These are phyloP conservation scores for Populus davidiana DNA, from an alignment of 345 rosid genomes.

Conservation along the genomic window DNA sequence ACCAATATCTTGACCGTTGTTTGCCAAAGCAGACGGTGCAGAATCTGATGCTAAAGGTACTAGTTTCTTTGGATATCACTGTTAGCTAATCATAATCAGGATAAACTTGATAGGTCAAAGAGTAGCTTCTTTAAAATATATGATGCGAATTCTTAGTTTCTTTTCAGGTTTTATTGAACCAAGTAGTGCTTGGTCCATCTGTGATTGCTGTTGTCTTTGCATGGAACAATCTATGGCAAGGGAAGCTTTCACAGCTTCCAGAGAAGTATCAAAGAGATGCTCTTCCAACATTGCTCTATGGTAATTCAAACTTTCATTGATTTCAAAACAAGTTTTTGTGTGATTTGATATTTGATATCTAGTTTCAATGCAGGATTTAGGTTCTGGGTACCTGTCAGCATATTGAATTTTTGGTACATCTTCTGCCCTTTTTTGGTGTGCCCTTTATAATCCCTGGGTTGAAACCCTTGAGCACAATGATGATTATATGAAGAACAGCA, in stretches of 20 bases:
- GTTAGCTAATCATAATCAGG: not conserved
- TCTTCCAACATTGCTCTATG: conserved; percentile 69
- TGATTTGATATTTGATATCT: conserved; percentile 12
- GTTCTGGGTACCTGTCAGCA: conserved; percentile 95
- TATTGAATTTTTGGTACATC: conserved; percentile 71
- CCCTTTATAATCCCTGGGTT: not conserved
- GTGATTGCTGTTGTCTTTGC: conserved; percentile 88
- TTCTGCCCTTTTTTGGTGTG: not conserved
- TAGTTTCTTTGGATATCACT: not conserved
- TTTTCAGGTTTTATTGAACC: conserved; percentile 76
- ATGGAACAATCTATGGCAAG: conserved; percentile 89
- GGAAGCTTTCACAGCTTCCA: conserved; percentile 69
- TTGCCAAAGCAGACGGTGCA: conserved; percentile 64
- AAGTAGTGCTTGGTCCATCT: conserved; percentile 80
- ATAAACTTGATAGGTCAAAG: conserved; percentile 2
- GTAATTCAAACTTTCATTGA: conserved; percentile 37
- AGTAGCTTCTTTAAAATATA: not conserved
- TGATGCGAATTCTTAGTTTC: not conserved
- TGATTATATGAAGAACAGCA: not conserved
- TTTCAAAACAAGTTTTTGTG: not conserved
- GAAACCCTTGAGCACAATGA: not conserved
- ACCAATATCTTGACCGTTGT: conserved; percentile 64
- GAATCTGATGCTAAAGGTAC: conserved; percentile 73
- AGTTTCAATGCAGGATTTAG: conserved; percentile 65
- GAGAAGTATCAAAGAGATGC: conserved; percentile 76